Base-by-base conservation (phyloP, 163 green algal species). In the Trebouxia gelatinosa region DNA sequence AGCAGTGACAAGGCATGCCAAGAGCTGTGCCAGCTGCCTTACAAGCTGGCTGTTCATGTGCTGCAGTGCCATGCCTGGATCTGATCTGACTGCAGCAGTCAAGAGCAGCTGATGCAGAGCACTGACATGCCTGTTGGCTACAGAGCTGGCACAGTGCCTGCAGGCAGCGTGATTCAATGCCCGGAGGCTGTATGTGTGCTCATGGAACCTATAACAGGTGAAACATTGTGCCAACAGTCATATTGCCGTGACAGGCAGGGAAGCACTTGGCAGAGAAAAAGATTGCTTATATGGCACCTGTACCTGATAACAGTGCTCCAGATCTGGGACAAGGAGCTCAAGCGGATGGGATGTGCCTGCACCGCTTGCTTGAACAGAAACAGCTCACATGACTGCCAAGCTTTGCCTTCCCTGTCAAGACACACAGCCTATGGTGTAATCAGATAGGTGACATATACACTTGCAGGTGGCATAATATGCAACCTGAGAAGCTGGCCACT, bases 231-330 rank as follows among this genome's bases (percentile, higher is more conserved):
- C n/a, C n/a, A n/a, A n/a, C n/a, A n/a, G n/a, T n/a, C n/a, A n/a
- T n/a, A n/a, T n/a, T n/a, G n/a, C n/a, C n/a, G n/a, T n/a, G n/a
- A n/a, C n/a, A n/a, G n/a, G n/a, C n/a, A n/a, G n/a, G n/a, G n/a
- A n/a, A n/a, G n/a, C n/a, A n/a, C n/a, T n/a, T n/a, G n/a, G n/a
- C n/a, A n/a, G n/a, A n/a, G n/a, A n/a, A n/a, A n/a, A n/a, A n/a
- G n/a, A 54, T 23, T 9, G 43, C 43, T 54, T 54, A 54, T 54
- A 54, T 23, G 43, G 43, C 43, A 54, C 9, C 43, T 54, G 50
- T 31, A 71, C 74, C 74, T 79, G 57, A 59, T 35, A 16, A 79
- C 19, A 43, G 26, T 37, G 37, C 23, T 28, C 74, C 74, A 79
- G 35, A 79, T 43, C 6, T 32, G 7, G 16, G 40, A n/a, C 1